Conservation (phyloP, 2,329 filamentous ascomycete species). For the Acephala macrosclerotiorum region DNA sequence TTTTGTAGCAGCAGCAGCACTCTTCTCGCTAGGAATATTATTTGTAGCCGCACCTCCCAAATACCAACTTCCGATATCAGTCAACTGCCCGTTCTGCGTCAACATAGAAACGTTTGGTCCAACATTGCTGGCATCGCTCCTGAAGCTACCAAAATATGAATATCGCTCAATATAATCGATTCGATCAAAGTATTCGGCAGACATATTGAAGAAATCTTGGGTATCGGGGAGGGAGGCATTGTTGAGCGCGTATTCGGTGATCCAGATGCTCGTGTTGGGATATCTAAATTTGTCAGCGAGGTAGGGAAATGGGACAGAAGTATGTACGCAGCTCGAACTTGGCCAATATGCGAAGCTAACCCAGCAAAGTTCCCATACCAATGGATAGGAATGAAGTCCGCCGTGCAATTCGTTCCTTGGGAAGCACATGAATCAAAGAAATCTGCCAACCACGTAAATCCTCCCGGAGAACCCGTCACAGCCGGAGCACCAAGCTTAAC, state of each 20-base stretch:
- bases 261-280: slow-evolving; percentile 71
- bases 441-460: slow-evolving; percentile 71
- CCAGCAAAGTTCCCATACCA: slow-evolving; percentile 68
- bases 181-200: slow-evolving; percentile 71
- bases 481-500: slow-evolving; percentile 75
- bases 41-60: slow-evolving; percentile 12
- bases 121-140: slow-evolving; percentile 73
- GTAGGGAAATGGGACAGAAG: not conserved
- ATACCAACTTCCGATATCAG: slow-evolving; percentile 52
- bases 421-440: slow-evolving; percentile 71
- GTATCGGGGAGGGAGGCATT: slow-evolving; percentile 62
- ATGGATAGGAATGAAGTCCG: slow-evolving; percentile 69
- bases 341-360: slow-evolving; percentile 46
- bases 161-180: slow-evolving; percentile 70
- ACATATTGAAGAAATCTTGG: slow-evolving; percentile 73
- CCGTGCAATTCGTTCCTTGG: slow-evolving; percentile 60
- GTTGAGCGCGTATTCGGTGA: slow-evolving; percentile 76
- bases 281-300: slow-evolving; percentile 46
- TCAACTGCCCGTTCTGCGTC: slow-evolving; percentile 70
- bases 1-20: slow-evolving; percentile 6
- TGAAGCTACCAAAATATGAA: slow-evolving; percentile 71
- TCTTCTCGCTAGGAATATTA: not conserved
- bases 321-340: slow-evolving; percentile 41
- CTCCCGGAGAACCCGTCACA: slow-evolving; percentile 66
- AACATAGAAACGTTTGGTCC: slow-evolving; percentile 77